Evolutionary conservation across 257 asterid species (phyloP).

Genomic region (Nicotiana tomentosiformis): DNA sequence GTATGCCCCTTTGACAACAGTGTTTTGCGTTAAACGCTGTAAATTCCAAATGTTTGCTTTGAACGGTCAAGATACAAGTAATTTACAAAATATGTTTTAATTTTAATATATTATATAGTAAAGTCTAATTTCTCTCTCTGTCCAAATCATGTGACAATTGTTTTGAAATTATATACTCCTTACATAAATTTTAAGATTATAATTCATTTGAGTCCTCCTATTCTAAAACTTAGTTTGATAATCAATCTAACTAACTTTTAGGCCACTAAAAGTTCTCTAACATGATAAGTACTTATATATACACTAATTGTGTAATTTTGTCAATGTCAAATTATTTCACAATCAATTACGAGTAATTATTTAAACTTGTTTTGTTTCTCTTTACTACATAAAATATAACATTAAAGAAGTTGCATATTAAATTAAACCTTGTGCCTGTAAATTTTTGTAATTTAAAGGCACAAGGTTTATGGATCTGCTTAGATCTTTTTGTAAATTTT

Average conservation of each 20-base stretch:
- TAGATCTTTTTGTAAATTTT: slow-evolving; percentile 7
- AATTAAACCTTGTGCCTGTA: background rate
- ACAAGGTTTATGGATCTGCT: background rate
- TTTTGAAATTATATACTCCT: background rate
- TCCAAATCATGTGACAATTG: background rate
- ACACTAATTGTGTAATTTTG: background rate
- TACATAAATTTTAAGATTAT: background rate
- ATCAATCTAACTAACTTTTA: background rate
- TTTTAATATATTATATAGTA: background rate
- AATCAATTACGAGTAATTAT: background rate
- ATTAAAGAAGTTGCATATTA: background rate
- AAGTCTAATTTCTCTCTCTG: background rate
- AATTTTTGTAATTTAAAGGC: background rate
- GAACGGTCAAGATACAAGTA: background rate
- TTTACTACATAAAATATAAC: background rate
- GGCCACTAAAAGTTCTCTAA: background rate
- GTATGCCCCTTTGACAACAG: too few species aligned
- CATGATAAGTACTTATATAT: too few species aligned
- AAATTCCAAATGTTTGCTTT: background rate
- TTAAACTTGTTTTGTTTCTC: background rate
- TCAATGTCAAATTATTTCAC: background rate
- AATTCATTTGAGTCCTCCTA: background rate
- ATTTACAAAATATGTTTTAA: background rate
- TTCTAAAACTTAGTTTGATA: background rate
- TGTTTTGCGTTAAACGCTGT: too few species aligned